These are phyloP conservation scores for Ajuga reptans DNA, from an alignment of 305 asterid genomes.

Conservation along the genomic window DNA sequence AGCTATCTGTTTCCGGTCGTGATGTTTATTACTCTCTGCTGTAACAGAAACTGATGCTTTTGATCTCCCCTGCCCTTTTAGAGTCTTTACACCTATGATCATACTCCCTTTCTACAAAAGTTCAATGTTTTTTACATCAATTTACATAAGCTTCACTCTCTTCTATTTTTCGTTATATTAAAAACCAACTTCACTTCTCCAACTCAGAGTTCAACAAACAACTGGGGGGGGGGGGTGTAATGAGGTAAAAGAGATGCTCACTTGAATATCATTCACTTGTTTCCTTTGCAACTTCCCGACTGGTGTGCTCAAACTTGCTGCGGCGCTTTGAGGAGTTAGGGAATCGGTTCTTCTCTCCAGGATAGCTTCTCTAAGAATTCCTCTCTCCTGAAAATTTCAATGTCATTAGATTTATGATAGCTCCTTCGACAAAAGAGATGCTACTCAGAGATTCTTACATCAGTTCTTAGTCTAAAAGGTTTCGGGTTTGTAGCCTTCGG, in stretches of 20 bases:
- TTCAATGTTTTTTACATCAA: neutral
- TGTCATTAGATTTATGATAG: conserved; percentile 8
- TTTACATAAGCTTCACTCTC: neutral
- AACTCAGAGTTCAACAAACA: no score
- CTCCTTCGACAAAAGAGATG: neutral
- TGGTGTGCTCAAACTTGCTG: conserved; percentile 24
- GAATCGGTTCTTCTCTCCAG: conserved; percentile 41
- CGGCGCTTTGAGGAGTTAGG: conserved; percentile 25
- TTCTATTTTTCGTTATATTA: no score
- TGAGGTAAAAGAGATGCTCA: conserved; percentile 16
- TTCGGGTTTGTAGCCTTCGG: conserved; percentile 79
- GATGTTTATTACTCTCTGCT: conserved; percentile 21
- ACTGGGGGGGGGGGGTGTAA: no score
- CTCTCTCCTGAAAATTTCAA: conserved; percentile 63
- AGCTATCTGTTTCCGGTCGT: conserved; percentile 18
- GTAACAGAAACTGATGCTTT: conserved; percentile 27
- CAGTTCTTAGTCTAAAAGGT: conserved; percentile 93
- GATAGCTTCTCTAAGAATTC: conserved; percentile 72
- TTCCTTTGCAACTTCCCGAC: conserved; percentile 32
- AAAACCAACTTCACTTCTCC: no score
- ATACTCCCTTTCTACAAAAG: conserved; percentile 38
- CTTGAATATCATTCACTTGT: conserved; percentile 36
- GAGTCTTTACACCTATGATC: conserved; percentile 16
- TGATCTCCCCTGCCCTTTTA: conserved; percentile 29
- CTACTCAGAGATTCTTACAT: conserved; percentile 38